A percentile compares a stretch with the other conserved stretches of the same genome.
phyloP scores from a whole-genome alignment of 768 basidiomycete genomes.

The Glaciozyma antarctica region DNA sequence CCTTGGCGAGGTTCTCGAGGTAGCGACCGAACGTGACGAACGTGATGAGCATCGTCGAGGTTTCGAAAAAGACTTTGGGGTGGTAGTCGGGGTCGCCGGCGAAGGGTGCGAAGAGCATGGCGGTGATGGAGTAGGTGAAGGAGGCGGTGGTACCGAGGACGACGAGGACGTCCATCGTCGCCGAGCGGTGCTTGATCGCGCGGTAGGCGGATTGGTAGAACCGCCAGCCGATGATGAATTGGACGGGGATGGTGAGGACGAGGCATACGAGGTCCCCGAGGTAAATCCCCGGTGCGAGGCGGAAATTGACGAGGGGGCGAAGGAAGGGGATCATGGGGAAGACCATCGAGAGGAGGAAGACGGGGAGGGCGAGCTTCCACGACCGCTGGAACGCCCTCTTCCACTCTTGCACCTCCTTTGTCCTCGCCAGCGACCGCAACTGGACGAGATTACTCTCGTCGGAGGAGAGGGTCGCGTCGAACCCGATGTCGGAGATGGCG shows the following conservation, averaged over 20 bases:
- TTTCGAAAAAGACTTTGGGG: conserved; percentile 92
- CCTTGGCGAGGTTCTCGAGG: conserved; percentile 93
- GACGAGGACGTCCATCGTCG: conserved; percentile 97
- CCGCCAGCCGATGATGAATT: conserved; percentile 78
- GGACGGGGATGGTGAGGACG: conserved; percentile 74
- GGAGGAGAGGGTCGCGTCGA: conserved; percentile 67
- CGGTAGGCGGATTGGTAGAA: conserved; percentile 89
- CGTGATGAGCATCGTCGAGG: conserved; percentile 95
- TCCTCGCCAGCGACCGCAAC: conserved; percentile 69
- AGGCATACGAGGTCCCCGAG: conserved; percentile 70
- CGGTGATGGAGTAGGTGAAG: conserved; percentile 74
- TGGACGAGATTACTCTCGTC: conserved; percentile 75
- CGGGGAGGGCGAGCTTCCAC: conserved; percentile 74
- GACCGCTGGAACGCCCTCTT: conserved; percentile 63
- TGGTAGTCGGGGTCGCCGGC: conserved; percentile 52
- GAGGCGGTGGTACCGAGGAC: conserved; percentile 91
- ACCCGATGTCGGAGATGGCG: conserved; percentile 76
- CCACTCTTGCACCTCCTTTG: conserved; percentile 91
- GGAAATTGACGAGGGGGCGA: conserved; percentile 47
- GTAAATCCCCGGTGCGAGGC: conserved; percentile 59
- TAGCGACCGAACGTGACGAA: conserved; percentile 93
- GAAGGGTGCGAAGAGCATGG: conserved; percentile 52
- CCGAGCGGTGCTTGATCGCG: conserved; percentile 72
- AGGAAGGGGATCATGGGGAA: conserved; percentile 58
- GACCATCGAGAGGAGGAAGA: conserved; percentile 85